Evolutionary conservation across 768 basidiomycete species (phyloP).

Genomic region (Boletellus ananas): DNA sequence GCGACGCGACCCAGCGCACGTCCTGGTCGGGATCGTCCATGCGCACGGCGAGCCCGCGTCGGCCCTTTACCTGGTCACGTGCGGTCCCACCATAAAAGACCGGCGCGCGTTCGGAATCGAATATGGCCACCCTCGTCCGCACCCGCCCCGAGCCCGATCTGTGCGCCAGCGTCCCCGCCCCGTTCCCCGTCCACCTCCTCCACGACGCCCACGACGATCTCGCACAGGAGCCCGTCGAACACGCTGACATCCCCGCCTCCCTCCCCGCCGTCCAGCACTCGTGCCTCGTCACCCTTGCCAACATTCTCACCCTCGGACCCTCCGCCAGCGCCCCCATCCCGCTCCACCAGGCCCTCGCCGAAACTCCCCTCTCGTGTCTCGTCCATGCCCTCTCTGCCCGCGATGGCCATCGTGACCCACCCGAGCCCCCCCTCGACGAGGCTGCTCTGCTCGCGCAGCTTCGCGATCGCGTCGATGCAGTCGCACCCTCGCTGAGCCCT

Average conservation of each 20-base stretch:
- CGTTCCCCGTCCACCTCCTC: constrained; percentile 20
- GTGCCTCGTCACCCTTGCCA: constrained; percentile 70
- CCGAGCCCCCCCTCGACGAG: constrained; percentile 40
- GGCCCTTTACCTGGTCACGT: constrained; percentile 21
- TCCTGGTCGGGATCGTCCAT: constrained; percentile 17
- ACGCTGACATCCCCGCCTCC: constrained; percentile 53
- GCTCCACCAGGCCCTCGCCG: constrained; percentile 12
- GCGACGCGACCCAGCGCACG: constrained; percentile 27
- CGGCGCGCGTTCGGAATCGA: background rate
- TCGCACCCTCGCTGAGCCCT: constrained; percentile 41
- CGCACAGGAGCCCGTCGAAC: constrained; percentile 19
- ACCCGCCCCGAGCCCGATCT: constrained; percentile 1
- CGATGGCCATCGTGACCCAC: constrained; percentile 6
- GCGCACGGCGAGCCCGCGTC: background rate
- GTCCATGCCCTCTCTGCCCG: constrained; percentile 18
- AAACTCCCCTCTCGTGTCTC: constrained; percentile 18
- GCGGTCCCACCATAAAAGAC: background rate
- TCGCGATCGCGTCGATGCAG: constrained; percentile 45
- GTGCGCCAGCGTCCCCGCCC: constrained; percentile 15
- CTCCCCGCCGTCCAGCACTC: constrained; percentile 69
- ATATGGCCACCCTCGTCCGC: constrained; percentile 30
- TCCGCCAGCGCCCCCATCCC: background rate
- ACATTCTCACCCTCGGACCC: constrained; percentile 48
- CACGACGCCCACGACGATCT: constrained; percentile 22
- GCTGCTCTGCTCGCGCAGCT: constrained; percentile 59